A percentile compares a stretch with the other conserved stretches of the same genome.
phyloP scores from a whole-genome alignment of 2,329 filamentous ascomycete genomes.

The Pseudocercospora macadamiae region DNA sequence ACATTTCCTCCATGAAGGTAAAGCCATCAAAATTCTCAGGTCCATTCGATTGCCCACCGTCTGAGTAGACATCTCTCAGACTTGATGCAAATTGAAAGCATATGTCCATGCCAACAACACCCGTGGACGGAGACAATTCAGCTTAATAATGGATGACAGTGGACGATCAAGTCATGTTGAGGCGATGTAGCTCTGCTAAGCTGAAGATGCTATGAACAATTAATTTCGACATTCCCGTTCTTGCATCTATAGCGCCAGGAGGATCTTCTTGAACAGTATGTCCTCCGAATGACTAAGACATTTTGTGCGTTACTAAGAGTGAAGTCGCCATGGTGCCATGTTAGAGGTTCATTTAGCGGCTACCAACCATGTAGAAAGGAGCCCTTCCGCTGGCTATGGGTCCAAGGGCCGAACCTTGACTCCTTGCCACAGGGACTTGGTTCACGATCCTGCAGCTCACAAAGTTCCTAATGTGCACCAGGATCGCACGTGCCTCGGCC shows the following conservation, averaged over 20 bases:
- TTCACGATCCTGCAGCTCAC: not conserved
- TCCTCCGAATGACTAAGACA: not conserved
- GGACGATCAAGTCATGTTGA: not conserved
- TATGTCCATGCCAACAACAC: too few relatives aligned
- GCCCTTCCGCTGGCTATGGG: not conserved
- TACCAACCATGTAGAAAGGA: not conserved
- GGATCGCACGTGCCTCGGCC: not conserved
- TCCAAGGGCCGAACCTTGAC: not conserved
- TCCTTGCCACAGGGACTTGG: not conserved
- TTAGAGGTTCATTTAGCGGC: not conserved
- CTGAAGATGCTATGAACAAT: not conserved
- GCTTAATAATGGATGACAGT: not conserved
- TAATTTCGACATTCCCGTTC: not conserved
- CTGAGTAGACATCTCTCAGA: too few relatives aligned
- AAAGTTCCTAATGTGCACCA: not conserved
- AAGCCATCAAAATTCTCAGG: too few relatives aligned
- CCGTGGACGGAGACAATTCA: not conserved
- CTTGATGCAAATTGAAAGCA: too few relatives aligned
- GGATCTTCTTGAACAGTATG: not conserved
- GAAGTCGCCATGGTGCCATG: not conserved
- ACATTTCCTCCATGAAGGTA: too few relatives aligned
- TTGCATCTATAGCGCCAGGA: not conserved
- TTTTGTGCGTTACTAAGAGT: not conserved
- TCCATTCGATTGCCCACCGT: too few relatives aligned
- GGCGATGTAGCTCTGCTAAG: not conserved